Base-by-base conservation (phyloP, 345 rosid species). In the Cardamine occulta region DNA sequence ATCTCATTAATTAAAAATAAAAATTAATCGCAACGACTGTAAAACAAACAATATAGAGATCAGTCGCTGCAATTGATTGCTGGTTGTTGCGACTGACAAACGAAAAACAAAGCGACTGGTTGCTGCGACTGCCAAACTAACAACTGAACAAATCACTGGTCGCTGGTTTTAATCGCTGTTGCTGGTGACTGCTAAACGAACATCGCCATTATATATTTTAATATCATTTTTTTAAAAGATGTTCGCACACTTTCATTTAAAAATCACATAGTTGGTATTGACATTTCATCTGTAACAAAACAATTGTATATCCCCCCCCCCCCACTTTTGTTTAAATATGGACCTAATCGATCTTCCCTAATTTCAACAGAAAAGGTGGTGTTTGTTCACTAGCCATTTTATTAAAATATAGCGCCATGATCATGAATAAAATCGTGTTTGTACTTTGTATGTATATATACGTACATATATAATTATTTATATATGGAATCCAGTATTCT, bases 351-450 rank as follows among this genome's bases (percentile, higher is more conserved):
- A 35, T 53, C 57, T 59, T 51, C 63, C 34, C 44, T 54, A 70
- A 76, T 53, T 62, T 76, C 80, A 76, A 76, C 75, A 45, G 24
- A 48, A 47, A 45, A 42, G 31, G 51, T 76, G 12, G 70, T 69
- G 75, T 76, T 76, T 70, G 80, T 76, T 76, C 75, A 76, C 75
- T 76, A 62, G 75, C 65, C 56, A 54, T 15, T 69, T 39, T 13
- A 62, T 31, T 63, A 62, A 42, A 70, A 47, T 64, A 74, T 66
- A 32, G 19, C 28, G 48, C 48, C 55, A 66, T 29, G 5, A 52
- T 64, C 55, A 66, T 21, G 21, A 67, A 67, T 52, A 52, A 67
- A n/a, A 26, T 47, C 29, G 48, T 37, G 17, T n/a, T n/a, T 21
- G 23, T 37, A n/a, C n/a, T n/a, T 60, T 60, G 21, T 18, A 6